A percentile compares a stretch with the other conserved stretches of the same genome.
Evolutionary conservation across 495 filamentous ascomycete genomes (phyloP).

Genomic region (Neurospora sp.): DNA sequence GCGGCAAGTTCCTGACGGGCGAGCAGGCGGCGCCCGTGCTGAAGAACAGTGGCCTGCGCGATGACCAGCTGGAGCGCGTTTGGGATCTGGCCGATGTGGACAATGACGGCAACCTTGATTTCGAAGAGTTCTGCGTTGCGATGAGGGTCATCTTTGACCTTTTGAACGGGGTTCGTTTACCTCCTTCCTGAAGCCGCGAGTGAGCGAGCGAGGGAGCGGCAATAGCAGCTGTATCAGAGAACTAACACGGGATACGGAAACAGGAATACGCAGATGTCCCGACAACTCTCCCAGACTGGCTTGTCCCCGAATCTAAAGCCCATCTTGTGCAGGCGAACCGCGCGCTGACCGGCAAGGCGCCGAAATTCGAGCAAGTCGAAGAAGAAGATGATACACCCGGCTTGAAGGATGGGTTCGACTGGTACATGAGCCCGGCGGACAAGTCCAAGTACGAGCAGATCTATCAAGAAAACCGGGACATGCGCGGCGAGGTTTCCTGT

Average conservation of each 20-base stretch:
- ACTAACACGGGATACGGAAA: slow-evolving; percentile 2
- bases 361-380: slow-evolving; percentile 69
- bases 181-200: neutral
- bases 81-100: slow-evolving; percentile 98
- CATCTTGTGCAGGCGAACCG: slow-evolving; percentile 86
- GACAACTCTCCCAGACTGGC: slow-evolving; percentile 76
- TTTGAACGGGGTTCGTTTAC: slow-evolving; percentile 66
- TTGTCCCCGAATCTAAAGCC: slow-evolving; percentile 91
- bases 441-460: slow-evolving; percentile 92
- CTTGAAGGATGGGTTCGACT: slow-evolving; percentile 93
- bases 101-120: slow-evolving; percentile 91
- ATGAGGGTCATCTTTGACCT: slow-evolving; percentile 97
- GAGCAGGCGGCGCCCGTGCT: slow-evolving; percentile 87
- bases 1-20: slow-evolving; percentile 75
- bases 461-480: slow-evolving; percentile 78
- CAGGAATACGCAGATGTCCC: slow-evolving; percentile 87
- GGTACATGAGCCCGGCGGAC: slow-evolving; percentile 93
- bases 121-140: slow-evolving; percentile 98
- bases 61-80: slow-evolving; percentile 91
- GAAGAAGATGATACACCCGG: slow-evolving; percentile 70
- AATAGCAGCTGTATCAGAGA: neutral
- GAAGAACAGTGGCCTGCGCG: slow-evolving; percentile 85
- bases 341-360: slow-evolving; percentile 64
- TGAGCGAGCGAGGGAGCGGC: neutral
- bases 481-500: slow-evolving; percentile 79